Evolutionary conservation across 768 basidiomycete species (phyloP).

Genomic region (Mycena albidolilacea): DNA sequence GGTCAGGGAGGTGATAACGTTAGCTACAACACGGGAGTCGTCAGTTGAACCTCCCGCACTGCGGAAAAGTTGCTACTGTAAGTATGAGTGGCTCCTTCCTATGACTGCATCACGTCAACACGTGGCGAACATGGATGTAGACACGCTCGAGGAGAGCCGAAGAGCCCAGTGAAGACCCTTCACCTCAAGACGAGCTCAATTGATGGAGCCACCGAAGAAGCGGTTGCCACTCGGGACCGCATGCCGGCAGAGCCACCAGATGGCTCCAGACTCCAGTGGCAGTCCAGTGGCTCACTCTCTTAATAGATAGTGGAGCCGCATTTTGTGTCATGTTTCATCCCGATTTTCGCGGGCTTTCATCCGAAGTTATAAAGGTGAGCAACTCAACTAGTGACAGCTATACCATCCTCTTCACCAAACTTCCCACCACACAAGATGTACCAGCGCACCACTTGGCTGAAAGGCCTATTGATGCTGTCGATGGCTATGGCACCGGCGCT

Average conservation of each 20-base stretch:
- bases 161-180: no score
- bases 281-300: neutral
- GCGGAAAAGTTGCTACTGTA: no score
- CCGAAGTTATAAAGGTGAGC: slow-evolving; percentile 3
- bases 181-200: no score
- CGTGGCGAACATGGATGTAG: no score
- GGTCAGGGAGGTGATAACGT: no score
- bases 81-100: no score
- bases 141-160: no score
- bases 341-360: slow-evolving; percentile 11
- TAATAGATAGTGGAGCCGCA: neutral
- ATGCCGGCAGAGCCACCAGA: neutral
- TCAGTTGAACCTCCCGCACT: no score
- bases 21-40: no score
- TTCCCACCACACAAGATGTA: slow-evolving; percentile 5
- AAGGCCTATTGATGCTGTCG: slow-evolving; percentile 13
- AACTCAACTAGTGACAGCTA: neutral
- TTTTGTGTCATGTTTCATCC: neutral
- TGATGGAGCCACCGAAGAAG: no score
- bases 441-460: slow-evolving; percentile 6
- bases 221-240: no score
- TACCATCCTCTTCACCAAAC: slow-evolving; percentile 6
- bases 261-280: neutral
- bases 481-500: slow-evolving; percentile 7
- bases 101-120: no score